Conservation (phyloP, 164 flowering plant species). For the Stephania japonica region DNA sequence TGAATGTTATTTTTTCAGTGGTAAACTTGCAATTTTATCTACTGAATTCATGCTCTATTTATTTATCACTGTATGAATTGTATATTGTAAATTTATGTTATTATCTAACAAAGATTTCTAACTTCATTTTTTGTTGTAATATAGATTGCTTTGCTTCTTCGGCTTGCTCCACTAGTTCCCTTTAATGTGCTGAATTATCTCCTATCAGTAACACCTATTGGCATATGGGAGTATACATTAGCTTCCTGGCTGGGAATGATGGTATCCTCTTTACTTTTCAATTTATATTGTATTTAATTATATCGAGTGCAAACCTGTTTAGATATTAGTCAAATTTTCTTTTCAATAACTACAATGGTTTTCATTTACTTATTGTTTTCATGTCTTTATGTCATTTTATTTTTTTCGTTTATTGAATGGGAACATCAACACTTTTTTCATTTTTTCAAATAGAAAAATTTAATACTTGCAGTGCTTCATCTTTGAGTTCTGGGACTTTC, state of each 20-base stretch:
- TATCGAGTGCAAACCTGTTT: neutral
- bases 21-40: neutral
- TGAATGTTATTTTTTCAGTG: neutral
- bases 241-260: slow-evolving; percentile 99
- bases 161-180: slow-evolving; percentile 94
- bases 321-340: neutral
- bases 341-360: neutral
- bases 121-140: slow-evolving; percentile 3
- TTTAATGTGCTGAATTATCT: slow-evolving; percentile 96
- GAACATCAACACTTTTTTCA: neutral
- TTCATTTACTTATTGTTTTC: neutral
- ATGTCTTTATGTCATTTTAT: neutral
- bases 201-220: slow-evolving; percentile 86
- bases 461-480: neutral
- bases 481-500: neutral
- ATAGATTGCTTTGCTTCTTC: slow-evolving; percentile 88
- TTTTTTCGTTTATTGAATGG: neutral
- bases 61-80: too few relatives aligned
- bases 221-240: slow-evolving; percentile 66
- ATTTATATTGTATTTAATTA: neutral
- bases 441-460: neutral
- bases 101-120: neutral
- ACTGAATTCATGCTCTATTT: too few relatives aligned
- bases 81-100: neutral
- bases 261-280: slow-evolving; percentile 36